Evolutionary conservation across 2,329 filamentous ascomycete species (phyloP).

Genomic region (Hypoxylon sp.): DNA sequence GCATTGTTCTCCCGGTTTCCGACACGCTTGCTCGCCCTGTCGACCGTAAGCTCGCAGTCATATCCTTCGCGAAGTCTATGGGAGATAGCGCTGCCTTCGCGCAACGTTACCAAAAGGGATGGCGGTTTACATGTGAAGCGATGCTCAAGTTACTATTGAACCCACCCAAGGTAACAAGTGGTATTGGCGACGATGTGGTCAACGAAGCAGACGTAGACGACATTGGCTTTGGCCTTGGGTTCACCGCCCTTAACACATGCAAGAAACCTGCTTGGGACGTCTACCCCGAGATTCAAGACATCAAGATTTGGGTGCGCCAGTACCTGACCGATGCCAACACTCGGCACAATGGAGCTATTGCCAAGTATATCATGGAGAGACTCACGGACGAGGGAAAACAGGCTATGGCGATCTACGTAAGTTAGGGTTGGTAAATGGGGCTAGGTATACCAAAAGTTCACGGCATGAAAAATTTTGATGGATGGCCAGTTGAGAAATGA

Average conservation of each 20-base stretch:
- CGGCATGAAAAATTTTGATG: slow-evolving; percentile 29
- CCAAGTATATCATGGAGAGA: slow-evolving; percentile 80
- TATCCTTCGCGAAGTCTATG: slow-evolving; percentile 93
- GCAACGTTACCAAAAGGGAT: slow-evolving; percentile 86
- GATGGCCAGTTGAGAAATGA: slow-evolving; percentile 32
- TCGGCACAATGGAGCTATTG: slow-evolving; percentile 79
- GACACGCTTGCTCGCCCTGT: slow-evolving; percentile 88
- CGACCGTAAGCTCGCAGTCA: slow-evolving; percentile 93
- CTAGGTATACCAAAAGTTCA: slow-evolving; percentile 38
- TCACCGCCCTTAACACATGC: slow-evolving; percentile 93
- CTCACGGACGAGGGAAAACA: slow-evolving; percentile 73
- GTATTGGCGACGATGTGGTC: slow-evolving; percentile 80
- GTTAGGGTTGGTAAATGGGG: slow-evolving; percentile 32
- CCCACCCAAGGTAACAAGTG: slow-evolving; percentile 77
- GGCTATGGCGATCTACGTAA: slow-evolving; percentile 67
- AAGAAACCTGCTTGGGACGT: slow-evolving; percentile 81
- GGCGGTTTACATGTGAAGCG: slow-evolving; percentile 91
- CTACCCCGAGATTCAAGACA: slow-evolving; percentile 86
- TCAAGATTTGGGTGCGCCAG: slow-evolving; percentile 85
- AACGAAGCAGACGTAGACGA: slow-evolving; percentile 94
- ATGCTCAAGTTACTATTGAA: slow-evolving; percentile 91
- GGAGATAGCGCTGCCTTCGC: slow-evolving; percentile 89
- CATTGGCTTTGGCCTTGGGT: slow-evolving; percentile 93
- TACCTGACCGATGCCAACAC: slow-evolving; percentile 84
- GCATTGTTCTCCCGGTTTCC: slow-evolving; percentile 88